Percentiles rank a stretch among this genome's conserved stretches.
phyloP scores from a whole-genome alignment of 768 basidiomycete species.

The Sarcodon sp. region DNA sequence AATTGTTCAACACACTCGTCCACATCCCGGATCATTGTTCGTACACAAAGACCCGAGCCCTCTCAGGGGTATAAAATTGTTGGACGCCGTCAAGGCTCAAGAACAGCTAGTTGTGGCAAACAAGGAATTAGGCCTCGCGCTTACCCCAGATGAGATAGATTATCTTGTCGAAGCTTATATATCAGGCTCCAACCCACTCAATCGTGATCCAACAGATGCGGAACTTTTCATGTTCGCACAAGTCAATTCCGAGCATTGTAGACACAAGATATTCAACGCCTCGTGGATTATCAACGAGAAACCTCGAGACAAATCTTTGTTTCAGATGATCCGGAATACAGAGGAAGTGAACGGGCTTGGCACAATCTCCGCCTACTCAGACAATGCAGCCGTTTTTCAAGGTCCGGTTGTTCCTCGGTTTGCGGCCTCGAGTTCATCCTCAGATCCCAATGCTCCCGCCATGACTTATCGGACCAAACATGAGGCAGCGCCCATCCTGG shows the following conservation, averaged over 20 bases:
- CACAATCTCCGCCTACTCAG: slow-evolving; percentile 94
- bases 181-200: slow-evolving; percentile 49
- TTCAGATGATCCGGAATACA: slow-evolving; percentile 96
- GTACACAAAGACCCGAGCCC: slow-evolving; percentile 47
- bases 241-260: slow-evolving; percentile 99
- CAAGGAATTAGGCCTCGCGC: slow-evolving; percentile 76
- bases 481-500: slow-evolving; percentile 78
- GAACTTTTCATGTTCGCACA: slow-evolving; percentile 99
- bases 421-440: slow-evolving; percentile 25
- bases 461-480: slow-evolving; percentile 37
- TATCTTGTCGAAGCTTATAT: slow-evolving; percentile 88
- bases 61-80: slow-evolving; percentile 61
- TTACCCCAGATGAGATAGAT: slow-evolving; percentile 80
- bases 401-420: slow-evolving; percentile 72
- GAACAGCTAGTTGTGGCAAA: slow-evolving; percentile 68
- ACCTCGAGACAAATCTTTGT: slow-evolving; percentile 59
- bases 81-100: slow-evolving; percentile 28
- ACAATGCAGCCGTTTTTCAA: slow-evolving; percentile 91
- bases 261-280: slow-evolving; percentile 99
- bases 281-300: slow-evolving; percentile 82
- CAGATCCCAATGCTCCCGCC: slow-evolving; percentile 9
- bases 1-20: slow-evolving; percentile 42
- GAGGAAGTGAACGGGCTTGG: slow-evolving; percentile 63
- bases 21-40: slow-evolving; percentile 46
- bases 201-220: slow-evolving; percentile 87